Base-by-base conservation (phyloP, 208 protist genomes). In the Leishmania amazonensis region DNA sequence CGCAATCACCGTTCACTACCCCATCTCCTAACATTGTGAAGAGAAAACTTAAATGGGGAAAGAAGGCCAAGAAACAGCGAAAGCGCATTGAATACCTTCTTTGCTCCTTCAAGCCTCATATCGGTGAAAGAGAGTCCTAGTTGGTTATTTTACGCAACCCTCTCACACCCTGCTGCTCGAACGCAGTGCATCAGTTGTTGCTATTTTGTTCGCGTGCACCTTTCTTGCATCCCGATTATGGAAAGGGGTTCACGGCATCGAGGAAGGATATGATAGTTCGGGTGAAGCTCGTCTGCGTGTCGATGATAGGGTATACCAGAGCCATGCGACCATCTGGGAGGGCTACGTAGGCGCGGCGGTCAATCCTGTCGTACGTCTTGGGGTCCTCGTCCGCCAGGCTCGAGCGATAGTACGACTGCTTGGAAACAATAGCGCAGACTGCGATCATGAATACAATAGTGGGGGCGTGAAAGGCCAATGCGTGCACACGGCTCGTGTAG, bases 271-370 rank as follows among this genome's bases (percentile, higher is more conserved):
- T 81, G n/a, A 96, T 76, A 6, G 91, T 92, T 45, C 95, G 87
- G 17, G 88, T 91, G 58, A 94, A 88, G 31, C 91, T 96, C n/a
- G 88, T 76, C 80, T 96, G 92, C 3, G 96, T 96, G 79, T 97
- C 92, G 42, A 98, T 84, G 53, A 97, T 89, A 28, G 96, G 96
- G 81, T 98, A 97, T 42, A 98, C 91, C 21, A 97, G 80, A 6
- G 96, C 96, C 94, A 97, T 97, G 42, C 94, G 92, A 6, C 96
- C 96, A 79, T 98, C 94, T 2, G 96, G 96, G 8, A 98, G 92
- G 21, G 93, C 93, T 17, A 98, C 92, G 76, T 97, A 98, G 9
- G 94, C 94, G 31, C 94, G 93, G 71, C 96, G 93, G 77, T 97
- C 90, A 67, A 98, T 97, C 64, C 96, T 78, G 85, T 98, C 96